phyloP scores from a whole-genome alignment of 768 basidiomycete genomes.

The Calvatia gigantea region DNA sequence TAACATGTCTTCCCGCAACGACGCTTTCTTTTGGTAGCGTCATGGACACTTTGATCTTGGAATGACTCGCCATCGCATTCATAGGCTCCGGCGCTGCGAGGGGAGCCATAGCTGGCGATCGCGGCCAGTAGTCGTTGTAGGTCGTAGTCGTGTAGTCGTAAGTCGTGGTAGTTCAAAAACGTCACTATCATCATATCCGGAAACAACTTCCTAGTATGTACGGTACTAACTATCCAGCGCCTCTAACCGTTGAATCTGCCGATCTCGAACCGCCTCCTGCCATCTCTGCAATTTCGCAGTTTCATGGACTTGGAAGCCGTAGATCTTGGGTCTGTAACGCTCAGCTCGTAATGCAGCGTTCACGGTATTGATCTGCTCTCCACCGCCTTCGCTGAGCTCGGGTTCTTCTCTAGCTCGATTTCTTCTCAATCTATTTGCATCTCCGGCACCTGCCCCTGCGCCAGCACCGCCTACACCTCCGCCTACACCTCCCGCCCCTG shows the following conservation, averaged over 20 bases:
- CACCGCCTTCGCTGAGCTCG: conserved; percentile 58
- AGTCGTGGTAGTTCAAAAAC: neutral
- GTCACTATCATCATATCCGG: neutral
- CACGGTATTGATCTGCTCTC: conserved; percentile 74
- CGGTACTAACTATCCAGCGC: neutral
- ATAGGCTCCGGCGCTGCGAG: conserved; percentile 51
- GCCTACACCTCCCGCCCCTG: conserved; percentile 17
- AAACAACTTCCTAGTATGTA: neutral
- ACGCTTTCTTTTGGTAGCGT: conserved; percentile 56
- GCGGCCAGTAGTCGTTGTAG: neutral
- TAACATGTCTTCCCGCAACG: conserved; percentile 62
- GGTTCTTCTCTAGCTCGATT: conserved; percentile 44
- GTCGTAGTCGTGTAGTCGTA: neutral
- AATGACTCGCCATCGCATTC: conserved; percentile 78
- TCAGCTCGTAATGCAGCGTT: conserved; percentile 86
- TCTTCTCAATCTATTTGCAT: conserved; percentile 20
- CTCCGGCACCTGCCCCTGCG: conserved; percentile 22
- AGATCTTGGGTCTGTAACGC: conserved; percentile 88
- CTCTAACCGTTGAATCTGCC: conserved; percentile 37
- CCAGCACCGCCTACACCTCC: neutral
- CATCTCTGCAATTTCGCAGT: conserved; percentile 90
- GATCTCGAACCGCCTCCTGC: conserved; percentile 92
- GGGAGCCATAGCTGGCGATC: conserved; percentile 5
- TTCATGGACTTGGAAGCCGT: conserved; percentile 96
- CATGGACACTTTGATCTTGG: conserved; percentile 71